Evolutionary conservation across 192 early-diverging fungal species (phyloP), one percentile per base, ranked within the genome.

Genomic region (Pilobolus umbonatus): DNA sequence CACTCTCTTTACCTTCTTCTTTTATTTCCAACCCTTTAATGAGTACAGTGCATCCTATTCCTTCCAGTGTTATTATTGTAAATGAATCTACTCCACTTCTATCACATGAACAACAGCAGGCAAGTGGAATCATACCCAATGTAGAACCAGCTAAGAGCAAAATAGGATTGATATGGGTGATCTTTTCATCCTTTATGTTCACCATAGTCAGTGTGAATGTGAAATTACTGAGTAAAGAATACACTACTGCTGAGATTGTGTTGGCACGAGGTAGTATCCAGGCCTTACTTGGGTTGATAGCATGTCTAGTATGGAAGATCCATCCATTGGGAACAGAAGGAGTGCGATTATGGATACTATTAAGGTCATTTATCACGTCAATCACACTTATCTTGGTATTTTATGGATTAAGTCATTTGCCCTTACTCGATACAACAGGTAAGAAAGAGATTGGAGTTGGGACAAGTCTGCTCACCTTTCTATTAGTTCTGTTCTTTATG

Each of bases 241-340:
- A 88, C 44, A 84, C 85, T 0, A 77, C 81, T 4, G 75, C 85
- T 4, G 77, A 89, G 66, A 82, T 90, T 14, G 88, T 92, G 4
- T 79, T 92, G 55, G 75, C 80, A 17, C 80, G 88, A 34, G 87
- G 85, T 21, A 54, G 87, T 19, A 60, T 88, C 28, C 90, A 92
- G 64, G 63, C 80, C 2, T 7, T 68, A 5, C 64, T 86, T 21
- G 86, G 85, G 1, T 66, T 87, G 5, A 30, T 79, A 4, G 78
- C 73, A 6, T 89, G 87, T 46, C 45, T 58, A 8, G 70, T 56
- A 38, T 62, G 80, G 15, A 56, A 71, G 0, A 60, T 84, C 32
- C 75, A 69, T 26, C 85, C 86, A 0, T 61, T 81, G 24, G 90
- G 88, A 1, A 76, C 80, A 3, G 53, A 57, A 2, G 65, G 53